Evolutionary conservation across 225 moss, liverwort and hornwort species (phyloP).

Genomic region (Physcomitrium patens): DNA sequence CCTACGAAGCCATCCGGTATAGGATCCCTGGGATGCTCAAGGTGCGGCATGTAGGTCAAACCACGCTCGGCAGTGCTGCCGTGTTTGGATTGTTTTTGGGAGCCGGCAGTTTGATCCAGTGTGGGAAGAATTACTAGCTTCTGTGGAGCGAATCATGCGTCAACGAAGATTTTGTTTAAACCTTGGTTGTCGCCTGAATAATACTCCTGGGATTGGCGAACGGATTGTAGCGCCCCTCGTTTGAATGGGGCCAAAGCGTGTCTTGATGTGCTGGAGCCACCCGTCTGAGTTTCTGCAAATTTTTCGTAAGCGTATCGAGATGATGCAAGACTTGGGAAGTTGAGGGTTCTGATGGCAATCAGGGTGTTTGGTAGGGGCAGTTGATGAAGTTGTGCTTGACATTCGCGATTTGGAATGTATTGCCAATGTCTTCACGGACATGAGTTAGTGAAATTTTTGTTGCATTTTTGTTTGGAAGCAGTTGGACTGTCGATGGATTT

Average conservation of each 20-base stretch:
- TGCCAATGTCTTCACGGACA: not conserved
- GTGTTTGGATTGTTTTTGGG: slow-evolving; percentile 93
- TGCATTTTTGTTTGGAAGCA: not conserved
- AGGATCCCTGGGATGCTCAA: slow-evolving; percentile 88
- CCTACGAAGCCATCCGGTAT: slow-evolving; percentile 88
- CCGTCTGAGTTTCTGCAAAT: no score
- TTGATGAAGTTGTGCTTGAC: not conserved
- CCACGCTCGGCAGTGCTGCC: slow-evolving; percentile 90
- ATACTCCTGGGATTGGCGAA: no score
- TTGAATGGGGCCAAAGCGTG: no score
- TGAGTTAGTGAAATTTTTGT: not conserved
- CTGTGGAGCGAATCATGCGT: no score
- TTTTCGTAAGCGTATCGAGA: slow-evolving; percentile 9
- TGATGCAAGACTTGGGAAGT: slow-evolving; percentile 13
- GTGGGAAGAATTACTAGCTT: slow-evolving; percentile 78
- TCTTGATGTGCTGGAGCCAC: no score
- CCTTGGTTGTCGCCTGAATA: no score
- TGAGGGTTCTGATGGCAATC: slow-evolving; percentile 11
- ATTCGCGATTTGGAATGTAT: slow-evolving; percentile 1
- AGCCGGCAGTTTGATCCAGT: slow-evolving; percentile 90
- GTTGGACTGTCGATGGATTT: not conserved
- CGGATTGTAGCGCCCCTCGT: no score
- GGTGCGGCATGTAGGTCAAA: slow-evolving; percentile 94
- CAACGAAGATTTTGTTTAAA: no score
- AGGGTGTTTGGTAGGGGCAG: not conserved